phyloP scores from a whole-genome alignment of 441 rosid genomes.

The Capsella rubella region DNA sequence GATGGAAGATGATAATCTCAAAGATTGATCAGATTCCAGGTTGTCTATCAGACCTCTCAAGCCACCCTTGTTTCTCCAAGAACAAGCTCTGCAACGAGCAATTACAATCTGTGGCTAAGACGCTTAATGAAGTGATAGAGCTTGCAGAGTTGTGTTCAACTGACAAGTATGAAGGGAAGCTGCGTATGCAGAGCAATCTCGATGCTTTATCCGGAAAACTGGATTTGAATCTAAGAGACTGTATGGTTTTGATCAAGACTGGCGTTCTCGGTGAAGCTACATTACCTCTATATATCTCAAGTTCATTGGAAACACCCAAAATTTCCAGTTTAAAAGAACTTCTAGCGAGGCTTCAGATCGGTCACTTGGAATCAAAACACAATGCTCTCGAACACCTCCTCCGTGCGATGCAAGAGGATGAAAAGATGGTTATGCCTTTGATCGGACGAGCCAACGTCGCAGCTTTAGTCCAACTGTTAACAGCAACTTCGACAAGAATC shows the following conservation, averaged over 20 bases:
- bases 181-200: conserved; percentile 91
- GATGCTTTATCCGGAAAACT: conserved; percentile 78
- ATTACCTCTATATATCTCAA: conserved; percentile 56
- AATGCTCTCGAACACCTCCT: conserved; percentile 78
- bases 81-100: conserved; percentile 89
- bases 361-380: conserved; percentile 90
- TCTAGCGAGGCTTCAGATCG: conserved; percentile 92
- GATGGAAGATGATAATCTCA: conserved; percentile 83
- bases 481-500: conserved; percentile 77
- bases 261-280: conserved; percentile 93
- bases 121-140: conserved; percentile 62
- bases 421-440: conserved; percentile 63
- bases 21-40: conserved; percentile 83
- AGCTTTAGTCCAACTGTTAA: conserved; percentile 74
- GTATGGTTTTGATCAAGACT: conserved; percentile 84
- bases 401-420: conserved; percentile 82
- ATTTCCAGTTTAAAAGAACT: conserved; percentile 64
- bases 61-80: conserved; percentile 94
- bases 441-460: conserved; percentile 78
- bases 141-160: conserved; percentile 65
- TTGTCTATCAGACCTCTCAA: conserved; percentile 75
- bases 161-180: conserved; percentile 84
- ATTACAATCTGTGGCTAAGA: conserved; percentile 72
- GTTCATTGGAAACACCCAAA: conserved; percentile 55
- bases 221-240: conserved; percentile 83